Percentiles rank a stretch among this genome's conserved stretches.
Evolutionary conservation across 2,329 filamentous ascomycete genomes (phyloP).

Genomic region (Tolypocladium sp.): DNA sequence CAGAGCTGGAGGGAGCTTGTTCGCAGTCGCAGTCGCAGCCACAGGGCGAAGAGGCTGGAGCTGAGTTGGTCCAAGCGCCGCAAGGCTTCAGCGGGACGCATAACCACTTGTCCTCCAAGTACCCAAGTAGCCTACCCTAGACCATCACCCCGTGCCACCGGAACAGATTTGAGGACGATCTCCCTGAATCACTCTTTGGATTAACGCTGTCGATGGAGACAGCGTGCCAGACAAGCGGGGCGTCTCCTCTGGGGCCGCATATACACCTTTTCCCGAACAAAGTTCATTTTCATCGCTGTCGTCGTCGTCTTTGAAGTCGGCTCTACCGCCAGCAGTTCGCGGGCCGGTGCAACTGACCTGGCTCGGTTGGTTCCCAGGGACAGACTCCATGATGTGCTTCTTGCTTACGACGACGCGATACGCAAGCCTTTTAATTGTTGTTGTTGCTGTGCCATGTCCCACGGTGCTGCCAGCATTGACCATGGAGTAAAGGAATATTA

Average conservation of each 20-base stretch:
- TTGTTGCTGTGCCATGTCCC: background rate
- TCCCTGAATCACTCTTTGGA: too few species aligned
- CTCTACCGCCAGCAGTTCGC: too few species aligned
- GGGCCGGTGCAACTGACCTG: background rate
- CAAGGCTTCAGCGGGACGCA: conserved; percentile 23
- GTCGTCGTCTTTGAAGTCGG: too few species aligned
- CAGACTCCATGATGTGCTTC: background rate
- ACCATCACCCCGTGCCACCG: background rate
- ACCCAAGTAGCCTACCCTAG: background rate
- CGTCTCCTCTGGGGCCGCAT: too few species aligned
- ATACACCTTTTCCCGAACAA: too few species aligned
- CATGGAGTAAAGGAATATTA: background rate
- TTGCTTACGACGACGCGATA: background rate
- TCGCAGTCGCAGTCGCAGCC: background rate
- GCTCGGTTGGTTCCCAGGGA: background rate
- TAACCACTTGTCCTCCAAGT: background rate
- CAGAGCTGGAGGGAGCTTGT: conserved; percentile 2
- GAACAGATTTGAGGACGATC: too few species aligned
- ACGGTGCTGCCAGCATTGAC: background rate
- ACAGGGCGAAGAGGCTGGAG: conserved; percentile 12
- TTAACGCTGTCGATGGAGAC: too few species aligned
- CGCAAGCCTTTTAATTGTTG: background rate
- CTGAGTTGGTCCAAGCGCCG: conserved; percentile 10
- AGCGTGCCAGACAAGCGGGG: too few species aligned
- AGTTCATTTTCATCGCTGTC: too few species aligned